Conservation (phyloP, 2,329 filamentous ascomycete genomes). For the Colletotrichum australisinense region DNA sequence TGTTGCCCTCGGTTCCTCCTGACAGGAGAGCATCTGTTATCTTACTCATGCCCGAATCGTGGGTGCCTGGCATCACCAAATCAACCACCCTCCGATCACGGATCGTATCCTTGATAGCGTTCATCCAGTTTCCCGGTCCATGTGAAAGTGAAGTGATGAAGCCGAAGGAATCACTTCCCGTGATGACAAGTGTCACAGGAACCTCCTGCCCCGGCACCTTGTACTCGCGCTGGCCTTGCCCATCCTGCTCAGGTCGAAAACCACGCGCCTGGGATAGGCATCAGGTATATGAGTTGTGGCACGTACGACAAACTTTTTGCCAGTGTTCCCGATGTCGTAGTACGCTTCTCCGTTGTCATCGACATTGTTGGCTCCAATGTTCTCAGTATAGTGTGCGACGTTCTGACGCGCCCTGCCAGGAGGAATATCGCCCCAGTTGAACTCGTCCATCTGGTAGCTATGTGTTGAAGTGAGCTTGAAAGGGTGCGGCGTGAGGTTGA, state of each 20-base stretch:
- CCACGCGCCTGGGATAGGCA: constrained; percentile 40
- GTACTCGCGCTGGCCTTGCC: constrained; percentile 47
- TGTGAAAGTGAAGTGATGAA: too few relatives aligned
- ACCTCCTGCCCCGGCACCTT: constrained; percentile 44
- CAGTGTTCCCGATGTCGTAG: constrained; percentile 44
- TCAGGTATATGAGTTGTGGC: constrained; percentile 45
- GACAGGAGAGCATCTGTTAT: too few relatives aligned
- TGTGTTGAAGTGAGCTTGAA: constrained; percentile 41
- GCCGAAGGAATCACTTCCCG: constrained; percentile 40
- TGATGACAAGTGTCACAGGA: constrained; percentile 48
- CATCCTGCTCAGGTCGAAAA: constrained; percentile 46
- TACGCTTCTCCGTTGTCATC: constrained; percentile 47
- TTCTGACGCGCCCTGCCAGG: constrained; percentile 47
- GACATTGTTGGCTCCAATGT: constrained; percentile 28
- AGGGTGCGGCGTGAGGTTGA: constrained; percentile 48
- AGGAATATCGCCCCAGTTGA: constrained; percentile 47
- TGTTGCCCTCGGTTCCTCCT: too few relatives aligned
- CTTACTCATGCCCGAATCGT: too few relatives aligned
- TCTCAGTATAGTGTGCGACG: constrained; percentile 40
- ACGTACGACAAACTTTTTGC: constrained; percentile 44
- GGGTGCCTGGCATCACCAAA: too few relatives aligned
- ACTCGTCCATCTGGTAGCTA: constrained; percentile 46
- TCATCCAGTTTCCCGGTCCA: too few relatives aligned
- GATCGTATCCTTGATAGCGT: too few relatives aligned
- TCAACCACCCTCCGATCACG: too few relatives aligned